These are phyloP conservation scores for Pseudotulostoma volvatum DNA, from an alignment of 495 filamentous ascomycete genomes.

Conservation along the genomic window DNA sequence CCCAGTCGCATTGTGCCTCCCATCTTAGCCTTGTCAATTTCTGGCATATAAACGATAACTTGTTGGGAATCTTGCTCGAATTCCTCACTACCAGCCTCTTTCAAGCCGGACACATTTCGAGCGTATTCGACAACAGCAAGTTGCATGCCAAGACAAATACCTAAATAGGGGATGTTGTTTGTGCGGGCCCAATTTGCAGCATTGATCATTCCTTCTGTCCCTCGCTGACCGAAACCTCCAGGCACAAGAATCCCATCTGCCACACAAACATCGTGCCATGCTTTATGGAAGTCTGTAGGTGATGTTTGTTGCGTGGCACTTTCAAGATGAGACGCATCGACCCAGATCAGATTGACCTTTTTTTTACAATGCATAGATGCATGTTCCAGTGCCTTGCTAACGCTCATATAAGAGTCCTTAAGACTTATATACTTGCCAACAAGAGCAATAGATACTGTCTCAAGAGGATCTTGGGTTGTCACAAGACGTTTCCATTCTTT, in stretches of 20 bases:
- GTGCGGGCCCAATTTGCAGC: conserved; percentile 71
- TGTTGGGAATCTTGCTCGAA: conserved; percentile 39
- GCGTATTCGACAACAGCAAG: conserved; percentile 83
- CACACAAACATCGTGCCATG: conserved; percentile 66
- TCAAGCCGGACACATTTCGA: conserved; percentile 48
- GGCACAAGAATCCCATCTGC: conserved; percentile 44
- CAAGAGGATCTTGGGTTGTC: conserved; percentile 41
- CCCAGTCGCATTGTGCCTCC: conserved; percentile 93
- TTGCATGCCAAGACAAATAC: conserved; percentile 92
- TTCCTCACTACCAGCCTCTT: conserved; percentile 48
- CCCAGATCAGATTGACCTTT: conserved; percentile 67
- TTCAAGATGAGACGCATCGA: conserved; percentile 76
- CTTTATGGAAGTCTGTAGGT: conserved; percentile 68
- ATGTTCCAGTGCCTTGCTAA: conserved; percentile 78
- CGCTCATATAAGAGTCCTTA: conserved; percentile 70
- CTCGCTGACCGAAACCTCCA: conserved; percentile 75
- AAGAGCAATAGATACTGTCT: conserved; percentile 64
- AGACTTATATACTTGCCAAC: conserved; percentile 83
- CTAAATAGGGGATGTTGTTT: conserved; percentile 66
- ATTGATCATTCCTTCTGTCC: conserved; percentile 75
- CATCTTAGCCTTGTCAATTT: conserved; percentile 54
- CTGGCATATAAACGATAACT: conserved; percentile 82
- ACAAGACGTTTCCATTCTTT: conserved; percentile 57
- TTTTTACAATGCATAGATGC: conserved; percentile 69
- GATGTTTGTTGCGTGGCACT: conserved; percentile 33